These are phyloP conservation scores for Skeletonema potamos DNA, from an alignment of 108 stramenopile genomes.

Conservation along the genomic window DNA sequence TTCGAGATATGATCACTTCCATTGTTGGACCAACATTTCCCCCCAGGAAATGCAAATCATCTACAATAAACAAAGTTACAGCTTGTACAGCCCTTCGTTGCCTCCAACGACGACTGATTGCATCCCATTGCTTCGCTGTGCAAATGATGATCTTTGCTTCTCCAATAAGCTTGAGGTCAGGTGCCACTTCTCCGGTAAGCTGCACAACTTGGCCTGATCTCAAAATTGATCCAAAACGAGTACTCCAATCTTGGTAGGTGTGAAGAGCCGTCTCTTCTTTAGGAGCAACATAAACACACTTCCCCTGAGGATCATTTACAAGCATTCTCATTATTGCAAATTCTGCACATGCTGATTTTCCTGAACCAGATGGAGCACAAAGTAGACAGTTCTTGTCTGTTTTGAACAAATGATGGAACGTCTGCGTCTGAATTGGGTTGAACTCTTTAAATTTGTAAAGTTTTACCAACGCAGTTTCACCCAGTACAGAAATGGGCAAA, in stretches of 20 bases:
- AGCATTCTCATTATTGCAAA: constrained; percentile 96
- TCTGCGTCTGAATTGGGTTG: constrained; percentile 99
- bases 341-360: constrained; percentile 91
- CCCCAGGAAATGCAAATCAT: constrained; percentile 97
- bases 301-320: constrained; percentile 67
- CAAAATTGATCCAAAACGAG: constrained; percentile 75
- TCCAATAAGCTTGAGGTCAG: constrained; percentile 83
- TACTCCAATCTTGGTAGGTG: constrained; percentile 70
- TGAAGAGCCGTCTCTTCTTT: constrained; percentile 84
- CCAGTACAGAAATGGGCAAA: constrained; percentile 81
- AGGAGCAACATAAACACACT: constrained; percentile 93
- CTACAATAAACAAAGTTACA: constrained; percentile 90
- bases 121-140: constrained; percentile 91
- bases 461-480: constrained; percentile 72
- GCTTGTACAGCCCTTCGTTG: constrained; percentile 92
- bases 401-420: constrained; percentile 93
- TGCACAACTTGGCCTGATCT: constrained; percentile 62
- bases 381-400: constrained; percentile 90
- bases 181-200: constrained; percentile 89
- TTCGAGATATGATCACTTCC: constrained; percentile 96
- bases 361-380: constrained; percentile 94
- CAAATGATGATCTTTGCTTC: constrained; percentile 80
- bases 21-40: constrained; percentile 88
- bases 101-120: constrained; percentile 91
- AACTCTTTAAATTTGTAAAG: constrained; percentile 78